These are phyloP conservation scores for Collariella sp. DNA, from an alignment of 495 filamentous ascomycete species.

Conservation along the genomic window DNA sequence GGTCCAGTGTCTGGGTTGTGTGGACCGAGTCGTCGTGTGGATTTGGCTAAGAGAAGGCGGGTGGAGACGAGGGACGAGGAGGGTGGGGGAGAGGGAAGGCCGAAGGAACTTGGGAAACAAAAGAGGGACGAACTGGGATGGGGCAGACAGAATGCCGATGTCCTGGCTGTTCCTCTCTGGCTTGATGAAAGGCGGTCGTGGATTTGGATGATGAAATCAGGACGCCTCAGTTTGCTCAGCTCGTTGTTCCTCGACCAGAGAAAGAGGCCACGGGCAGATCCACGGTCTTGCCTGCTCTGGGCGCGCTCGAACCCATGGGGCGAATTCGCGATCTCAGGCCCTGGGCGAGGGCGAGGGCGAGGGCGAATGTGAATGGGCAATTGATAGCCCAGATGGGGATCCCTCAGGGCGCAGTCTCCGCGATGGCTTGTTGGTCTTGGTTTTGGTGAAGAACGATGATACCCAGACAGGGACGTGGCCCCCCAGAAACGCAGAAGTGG, in stretches of 20 bases:
- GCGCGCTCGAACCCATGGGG: constrained; percentile 8
- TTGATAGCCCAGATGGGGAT: constrained; percentile 12
- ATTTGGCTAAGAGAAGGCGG: constrained; percentile 3
- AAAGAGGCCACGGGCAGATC: constrained; percentile 4
- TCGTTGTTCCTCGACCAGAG: constrained; percentile 1
- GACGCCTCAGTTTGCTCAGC: background rate
- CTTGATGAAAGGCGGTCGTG: no score
- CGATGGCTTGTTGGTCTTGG: constrained; percentile 18
- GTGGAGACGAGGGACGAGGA: constrained; percentile 8
- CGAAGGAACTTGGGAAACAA: background rate
- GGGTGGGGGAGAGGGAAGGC: constrained; percentile 1
- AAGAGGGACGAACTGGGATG: background rate
- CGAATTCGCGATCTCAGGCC: background rate
- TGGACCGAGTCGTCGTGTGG: constrained; percentile 6
- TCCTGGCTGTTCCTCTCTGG: no score
- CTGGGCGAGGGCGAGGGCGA: background rate
- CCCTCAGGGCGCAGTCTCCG: constrained; percentile 13
- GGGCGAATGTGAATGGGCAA: constrained; percentile 10
- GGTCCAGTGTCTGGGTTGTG: constrained; percentile 3
- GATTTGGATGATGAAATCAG: background rate
- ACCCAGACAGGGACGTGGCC: no score
- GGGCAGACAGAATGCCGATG: no score
- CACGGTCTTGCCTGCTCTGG: constrained; percentile 6
- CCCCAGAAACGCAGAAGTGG: no score
- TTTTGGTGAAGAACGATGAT: constrained; percentile 17